Evolutionary conservation across 768 basidiomycete genomes (phyloP), one percentile per base, ranked within the genome.

Genomic region (Termitomyces eurrhizus): DNA sequence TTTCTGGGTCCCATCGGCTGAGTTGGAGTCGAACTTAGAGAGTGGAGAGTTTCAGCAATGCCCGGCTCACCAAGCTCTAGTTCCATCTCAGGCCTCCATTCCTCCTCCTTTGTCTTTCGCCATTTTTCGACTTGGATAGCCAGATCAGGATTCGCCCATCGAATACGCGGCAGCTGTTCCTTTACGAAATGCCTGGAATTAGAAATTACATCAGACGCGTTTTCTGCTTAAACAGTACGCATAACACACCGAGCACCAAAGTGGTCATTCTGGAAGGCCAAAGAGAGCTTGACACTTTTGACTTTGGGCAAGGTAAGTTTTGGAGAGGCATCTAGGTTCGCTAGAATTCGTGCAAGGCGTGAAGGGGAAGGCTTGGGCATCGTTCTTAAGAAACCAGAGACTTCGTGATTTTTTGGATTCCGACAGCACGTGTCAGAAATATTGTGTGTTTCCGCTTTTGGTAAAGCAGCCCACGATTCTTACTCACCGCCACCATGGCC

Each of bases 141-240:
- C 29, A 93, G 66, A 8, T 77, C 70, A 0, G 91, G 90, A 66
- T 93, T 93, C 1, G 84, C 87, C 70, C 83, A 92, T 12, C 84
- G 87, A 77, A 93, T 89, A 35, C 89, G 79, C 1, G 89, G 89
- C 0, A 93, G 74, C n/a, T 89, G 80, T 44, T 93, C 85, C 68
- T 89, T 90, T 42, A 89, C 80, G 64, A 93, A 93, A 76, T 91
- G 86, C 49, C 92, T 91, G 60, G 52, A 32, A 6, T 21, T 39
- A 35, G 29, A 35, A 29, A 36, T 26, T 39, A 13, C 52, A 16
- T 65, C 29, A 60, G 33, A 53, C 36, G 26, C 11, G 36, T 21
- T 32, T 42, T 42, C 36, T 21, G 21, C 45, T 44, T 26, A 18
- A 37, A 52, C 32, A 56, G 59, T 21, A 32, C 46, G 3, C 9